These are phyloP conservation scores for Closterium sp. DNA, from an alignment of 139 green algal genomes.

Conservation along the genomic window DNA sequence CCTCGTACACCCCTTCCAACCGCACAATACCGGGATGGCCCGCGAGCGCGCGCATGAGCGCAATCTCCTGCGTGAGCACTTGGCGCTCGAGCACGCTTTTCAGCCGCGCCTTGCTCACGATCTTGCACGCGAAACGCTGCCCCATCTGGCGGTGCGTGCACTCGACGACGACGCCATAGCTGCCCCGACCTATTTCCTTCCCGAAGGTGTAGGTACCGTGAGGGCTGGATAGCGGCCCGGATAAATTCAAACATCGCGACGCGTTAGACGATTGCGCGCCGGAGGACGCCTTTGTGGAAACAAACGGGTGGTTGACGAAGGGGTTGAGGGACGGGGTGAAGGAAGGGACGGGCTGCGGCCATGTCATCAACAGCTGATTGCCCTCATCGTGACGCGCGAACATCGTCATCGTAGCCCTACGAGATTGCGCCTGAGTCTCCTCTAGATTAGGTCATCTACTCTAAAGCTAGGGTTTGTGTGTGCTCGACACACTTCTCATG, in stretches of 20 bases:
- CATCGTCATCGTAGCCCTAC: not conserved
- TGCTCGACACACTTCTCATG: not conserved
- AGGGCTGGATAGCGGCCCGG: not conserved
- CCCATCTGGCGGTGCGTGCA: not conserved
- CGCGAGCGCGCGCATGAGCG: conserved; percentile 20
- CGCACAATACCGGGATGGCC: conserved; percentile 33
- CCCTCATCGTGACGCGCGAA: not conserved
- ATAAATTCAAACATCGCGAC: not conserved
- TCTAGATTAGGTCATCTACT: too few relatives aligned
- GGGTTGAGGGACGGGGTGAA: not conserved
- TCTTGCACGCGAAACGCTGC: not conserved
- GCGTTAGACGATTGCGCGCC: not conserved
- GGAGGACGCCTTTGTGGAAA: not conserved
- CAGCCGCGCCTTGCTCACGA: not conserved
- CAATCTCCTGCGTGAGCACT: conserved; percentile 11
- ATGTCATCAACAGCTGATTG: not conserved
- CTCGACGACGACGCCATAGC: not conserved
- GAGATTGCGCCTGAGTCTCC: too few relatives aligned
- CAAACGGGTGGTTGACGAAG: not conserved
- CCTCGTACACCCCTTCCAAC: conserved; percentile 35
- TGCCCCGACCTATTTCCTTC: not conserved
- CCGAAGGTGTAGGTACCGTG: not conserved
- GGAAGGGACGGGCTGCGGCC: not conserved
- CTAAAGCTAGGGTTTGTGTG: not conserved
- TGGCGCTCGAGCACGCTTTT: not conserved